A percentile compares a stretch with the other conserved stretches of the same genome.
These are phyloP conservation scores for Leucosporidium scottii DNA, from an alignment of 768 basidiomycete genomes.

Conservation along the genomic window DNA sequence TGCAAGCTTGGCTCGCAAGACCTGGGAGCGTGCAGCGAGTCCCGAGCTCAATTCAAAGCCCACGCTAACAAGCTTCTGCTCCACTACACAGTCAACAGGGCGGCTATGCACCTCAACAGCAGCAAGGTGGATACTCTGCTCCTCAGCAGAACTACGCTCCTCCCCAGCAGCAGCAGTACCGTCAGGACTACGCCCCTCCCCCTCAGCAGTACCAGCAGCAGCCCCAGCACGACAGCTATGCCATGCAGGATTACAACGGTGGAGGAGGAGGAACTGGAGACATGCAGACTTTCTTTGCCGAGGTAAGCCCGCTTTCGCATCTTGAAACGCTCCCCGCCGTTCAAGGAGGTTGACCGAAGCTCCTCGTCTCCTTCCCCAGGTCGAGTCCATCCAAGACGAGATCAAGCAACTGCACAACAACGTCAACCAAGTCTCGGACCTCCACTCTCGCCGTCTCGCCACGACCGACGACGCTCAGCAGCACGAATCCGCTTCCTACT, in stretches of 20 bases:
- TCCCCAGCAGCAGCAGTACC: conserved; percentile 14
- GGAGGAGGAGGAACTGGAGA: conserved; percentile 11
- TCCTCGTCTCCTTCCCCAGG: conserved; percentile 1
- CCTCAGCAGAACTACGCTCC: conserved; percentile 9
- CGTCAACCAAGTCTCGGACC: conserved; percentile 38
- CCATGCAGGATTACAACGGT: conserved; percentile 27
- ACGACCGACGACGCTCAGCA: conserved; percentile 37
- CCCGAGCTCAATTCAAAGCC: no score
- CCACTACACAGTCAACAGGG: no score
- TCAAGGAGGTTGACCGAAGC: neutral
- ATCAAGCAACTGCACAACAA: conserved; percentile 32
- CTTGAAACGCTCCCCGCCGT: no score
- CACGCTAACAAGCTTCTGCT: no score
- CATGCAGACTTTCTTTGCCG: conserved; percentile 29
- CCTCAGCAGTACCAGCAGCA: neutral
- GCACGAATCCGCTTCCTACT: conserved; percentile 28
- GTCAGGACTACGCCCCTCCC: conserved; percentile 1
- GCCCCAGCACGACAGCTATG: conserved; percentile 2
- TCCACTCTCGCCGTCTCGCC: conserved; percentile 41
- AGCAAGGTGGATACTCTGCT: neutral
- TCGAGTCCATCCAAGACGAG: conserved; percentile 33
- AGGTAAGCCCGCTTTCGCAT: conserved; percentile 8
- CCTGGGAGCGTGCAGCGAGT: no score
- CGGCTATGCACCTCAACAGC: no score
- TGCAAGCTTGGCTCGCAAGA: neutral